These are phyloP conservation scores for Spathaspora sp. DNA, from an alignment of 805 yeast species.

Conservation along the genomic window DNA sequence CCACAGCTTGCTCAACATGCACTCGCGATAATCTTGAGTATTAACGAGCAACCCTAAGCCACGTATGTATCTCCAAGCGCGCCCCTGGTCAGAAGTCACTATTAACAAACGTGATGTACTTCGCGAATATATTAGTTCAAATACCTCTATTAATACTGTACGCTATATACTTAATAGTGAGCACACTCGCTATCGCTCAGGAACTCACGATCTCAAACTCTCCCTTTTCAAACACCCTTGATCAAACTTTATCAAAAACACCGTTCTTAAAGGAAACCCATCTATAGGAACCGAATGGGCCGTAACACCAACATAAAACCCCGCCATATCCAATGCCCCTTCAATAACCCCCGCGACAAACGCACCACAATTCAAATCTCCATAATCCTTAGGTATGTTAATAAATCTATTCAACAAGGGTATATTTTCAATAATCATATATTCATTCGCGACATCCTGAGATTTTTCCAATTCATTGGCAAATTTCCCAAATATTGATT, in stretches of 20 bases:
- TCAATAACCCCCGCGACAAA: slow-evolving; percentile 83
- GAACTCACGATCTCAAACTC: slow-evolving; percentile 23
- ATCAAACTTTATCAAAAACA: slow-evolving; percentile 71
- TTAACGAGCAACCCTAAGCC: too few species aligned
- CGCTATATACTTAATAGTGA: too few species aligned
- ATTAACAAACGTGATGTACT: too few species aligned
- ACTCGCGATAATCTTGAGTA: too few species aligned
- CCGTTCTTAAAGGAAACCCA: slow-evolving; percentile 61
- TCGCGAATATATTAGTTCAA: too few species aligned
- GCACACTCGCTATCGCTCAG: too few species aligned
- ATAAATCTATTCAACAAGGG: slow-evolving; percentile 73
- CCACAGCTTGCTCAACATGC: too few species aligned
- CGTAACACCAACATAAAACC: slow-evolving; percentile 72
- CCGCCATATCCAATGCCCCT: slow-evolving; percentile 71
- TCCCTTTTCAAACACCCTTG: slow-evolving; percentile 55
- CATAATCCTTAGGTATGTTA: slow-evolving; percentile 75
- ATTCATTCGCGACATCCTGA: slow-evolving; percentile 64
- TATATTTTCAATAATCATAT: slow-evolving; percentile 73
- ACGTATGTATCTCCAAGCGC: too few species aligned
- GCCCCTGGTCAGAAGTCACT: too few species aligned
- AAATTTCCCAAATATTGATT: slow-evolving; percentile 61
- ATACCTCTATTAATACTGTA: too few species aligned
- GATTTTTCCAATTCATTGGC: slow-evolving; percentile 76
- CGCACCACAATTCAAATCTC: slow-evolving; percentile 75
- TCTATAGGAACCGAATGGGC: slow-evolving; percentile 74